Evolutionary conservation across 2,329 filamentous ascomycete species (phyloP).

Genomic region (Cytospora chrysosperma): DNA sequence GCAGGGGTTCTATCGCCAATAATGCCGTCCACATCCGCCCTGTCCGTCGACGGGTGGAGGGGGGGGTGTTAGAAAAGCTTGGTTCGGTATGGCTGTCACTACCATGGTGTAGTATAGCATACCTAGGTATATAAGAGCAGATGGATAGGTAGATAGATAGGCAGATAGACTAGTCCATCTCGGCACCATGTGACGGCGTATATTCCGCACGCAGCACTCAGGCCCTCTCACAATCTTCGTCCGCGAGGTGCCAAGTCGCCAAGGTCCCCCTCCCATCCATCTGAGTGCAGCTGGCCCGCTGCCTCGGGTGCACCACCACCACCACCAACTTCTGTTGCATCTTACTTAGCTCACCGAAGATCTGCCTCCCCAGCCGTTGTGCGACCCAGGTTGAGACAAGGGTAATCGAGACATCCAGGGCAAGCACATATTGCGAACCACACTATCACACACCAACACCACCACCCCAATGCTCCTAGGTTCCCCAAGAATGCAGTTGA

Average conservation of each 20-base stretch:
- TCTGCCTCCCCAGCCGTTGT: conserved; percentile 14
- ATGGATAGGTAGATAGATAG: no score
- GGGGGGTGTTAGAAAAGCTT: not conserved
- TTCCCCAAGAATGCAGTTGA: no score
- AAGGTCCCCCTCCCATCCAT: not conserved
- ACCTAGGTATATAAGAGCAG: no score
- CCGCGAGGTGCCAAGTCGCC: not conserved
- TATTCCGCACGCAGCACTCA: conserved; percentile 12
- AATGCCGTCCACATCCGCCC: not conserved
- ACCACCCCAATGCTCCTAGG: no score
- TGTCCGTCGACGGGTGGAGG: not conserved
- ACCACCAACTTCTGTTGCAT: not conserved
- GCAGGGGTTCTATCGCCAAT: not conserved
- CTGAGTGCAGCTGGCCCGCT: not conserved
- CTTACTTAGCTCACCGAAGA: conserved; percentile 12
- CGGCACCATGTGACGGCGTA: not conserved
- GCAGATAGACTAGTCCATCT: no score
- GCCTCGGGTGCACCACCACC: not conserved
- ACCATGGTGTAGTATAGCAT: no score
- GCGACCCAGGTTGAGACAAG: conserved; percentile 12
- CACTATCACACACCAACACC: no score
- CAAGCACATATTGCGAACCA: not conserved
- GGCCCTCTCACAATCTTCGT: no score
- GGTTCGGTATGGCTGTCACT: no score
- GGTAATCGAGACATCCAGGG: conserved; percentile 13